phyloP scores from a whole-genome alignment of 2,329 filamentous ascomycete genomes.

The Penicillium sp. region DNA sequence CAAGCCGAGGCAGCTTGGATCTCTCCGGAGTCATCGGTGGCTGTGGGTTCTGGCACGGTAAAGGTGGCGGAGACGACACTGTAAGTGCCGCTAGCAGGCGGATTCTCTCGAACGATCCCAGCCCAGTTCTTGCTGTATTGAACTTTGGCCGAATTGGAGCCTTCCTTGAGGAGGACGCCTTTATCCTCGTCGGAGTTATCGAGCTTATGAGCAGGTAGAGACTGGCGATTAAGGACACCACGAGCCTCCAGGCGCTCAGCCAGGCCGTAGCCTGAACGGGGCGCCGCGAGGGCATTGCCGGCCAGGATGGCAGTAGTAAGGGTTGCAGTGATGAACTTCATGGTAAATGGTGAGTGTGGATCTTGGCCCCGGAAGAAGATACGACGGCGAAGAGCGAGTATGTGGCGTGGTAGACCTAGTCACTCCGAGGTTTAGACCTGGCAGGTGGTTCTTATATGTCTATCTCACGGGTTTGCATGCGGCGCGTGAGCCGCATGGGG shows the following conservation, averaged over 20 bases:
- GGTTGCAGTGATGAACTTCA: constrained; percentile 33
- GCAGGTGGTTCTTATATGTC: constrained; percentile 17
- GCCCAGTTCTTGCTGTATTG: constrained; percentile 64
- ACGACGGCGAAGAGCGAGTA: background rate
- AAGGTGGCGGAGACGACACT: constrained; percentile 52
- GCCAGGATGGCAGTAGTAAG: constrained; percentile 30
- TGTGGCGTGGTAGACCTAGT: background rate
- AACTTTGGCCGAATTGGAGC: constrained; percentile 39
- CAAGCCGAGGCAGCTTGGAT: constrained; percentile 58
- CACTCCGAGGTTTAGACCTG: background rate
- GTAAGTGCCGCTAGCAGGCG: constrained; percentile 52
- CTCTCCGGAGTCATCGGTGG: constrained; percentile 42
- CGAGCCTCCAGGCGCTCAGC: constrained; percentile 36
- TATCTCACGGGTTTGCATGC: constrained; percentile 19
- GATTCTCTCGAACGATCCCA: constrained; percentile 57
- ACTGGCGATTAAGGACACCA: constrained; percentile 27
- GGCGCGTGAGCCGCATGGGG: constrained; percentile 25
- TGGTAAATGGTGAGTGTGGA: constrained; percentile 18
- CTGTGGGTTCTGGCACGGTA: constrained; percentile 56
- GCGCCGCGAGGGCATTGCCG: constrained; percentile 32
- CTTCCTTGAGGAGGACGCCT: constrained; percentile 18
- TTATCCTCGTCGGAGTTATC: constrained; percentile 13
- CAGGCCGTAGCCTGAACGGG: constrained; percentile 33
- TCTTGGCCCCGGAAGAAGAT: background rate
- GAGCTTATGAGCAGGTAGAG: constrained; percentile 26